Evolutionary conservation across 1,284 basidiomycete species (phyloP), one percentile per base, ranked within the genome.

Genomic region (Rhodofomes roseus): DNA sequence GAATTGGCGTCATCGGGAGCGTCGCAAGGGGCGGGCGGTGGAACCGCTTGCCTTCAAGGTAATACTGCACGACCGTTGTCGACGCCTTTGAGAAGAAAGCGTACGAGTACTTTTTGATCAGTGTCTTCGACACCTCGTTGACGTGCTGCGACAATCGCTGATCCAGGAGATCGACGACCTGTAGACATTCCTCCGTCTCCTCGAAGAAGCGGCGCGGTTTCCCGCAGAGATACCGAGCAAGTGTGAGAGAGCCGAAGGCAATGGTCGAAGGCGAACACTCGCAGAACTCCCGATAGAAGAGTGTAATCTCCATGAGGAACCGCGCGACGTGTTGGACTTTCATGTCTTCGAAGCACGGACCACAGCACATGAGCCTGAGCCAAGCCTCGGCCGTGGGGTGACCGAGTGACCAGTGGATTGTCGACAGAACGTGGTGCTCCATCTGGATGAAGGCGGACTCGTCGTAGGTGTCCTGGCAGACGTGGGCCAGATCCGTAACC

Each of bases 341-440:
- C 60, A 86, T 78, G 59, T 96, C 93, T 75, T 98, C 96, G 63
- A 86, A 74, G 70, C 78, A 81, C 20, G 86, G 80, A 37, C 84
- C 86, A 67, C 84, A 87, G 70, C 88, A 92, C 72, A 89, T 81
- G 31, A 91, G 77, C 57, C 97, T 85, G 31, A 99, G 83, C 97
- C 97, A 99, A 18, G 94, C 90, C 76, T 99, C 97, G 11, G 96
- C 94, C 1, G 97, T 98, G 4, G 97, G 96, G 72, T 98, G 96
- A n/a, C 96, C 97, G 54, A 98, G 82, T 40, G 85, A 86, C 97
- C 97, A 99, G 64, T 93, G 90, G 66, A 99, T 96, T 22, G 97
- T 99, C 29, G 90, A 88, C 43, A 99, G 84, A 60, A 99, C 93
- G 73, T 99, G 97, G 1, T 93, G 92, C 76, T 99, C 94, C 95